These are phyloP conservation scores for Cystobasidium sp. DNA, from an alignment of 1,284 basidiomycete species.

Conservation along the genomic window DNA sequence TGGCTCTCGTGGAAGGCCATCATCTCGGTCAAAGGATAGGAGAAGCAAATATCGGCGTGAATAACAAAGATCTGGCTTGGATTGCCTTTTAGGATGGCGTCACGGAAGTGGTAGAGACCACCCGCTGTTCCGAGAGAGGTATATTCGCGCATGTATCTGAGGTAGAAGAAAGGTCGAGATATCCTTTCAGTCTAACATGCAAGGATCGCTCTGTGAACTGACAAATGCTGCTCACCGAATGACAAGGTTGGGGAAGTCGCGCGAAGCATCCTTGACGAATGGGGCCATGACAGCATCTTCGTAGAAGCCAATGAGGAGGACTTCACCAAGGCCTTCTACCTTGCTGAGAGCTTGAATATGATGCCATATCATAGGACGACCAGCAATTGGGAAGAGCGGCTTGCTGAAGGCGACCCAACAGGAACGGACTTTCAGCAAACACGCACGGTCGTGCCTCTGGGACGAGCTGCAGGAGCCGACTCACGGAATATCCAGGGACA, in stretches of 20 bases:
- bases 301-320: conserved; percentile 63
- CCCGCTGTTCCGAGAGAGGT: conserved; percentile 61
- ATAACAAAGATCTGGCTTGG: conserved; percentile 62
- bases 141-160: conserved; percentile 62
- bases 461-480: conserved; percentile 1
- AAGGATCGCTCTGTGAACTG: not conserved
- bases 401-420: conserved; percentile 49
- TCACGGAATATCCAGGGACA: conserved; percentile 59
- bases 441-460: not conserved
- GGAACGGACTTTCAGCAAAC: not conserved
- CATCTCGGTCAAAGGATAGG: conserved; percentile 59
- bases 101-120: conserved; percentile 58
- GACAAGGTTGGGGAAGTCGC: conserved; percentile 61
- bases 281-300: conserved; percentile 60
- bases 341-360: conserved; percentile 60
- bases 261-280: conserved; percentile 60
- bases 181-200: not conserved
- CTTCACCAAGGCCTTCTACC: conserved; percentile 60
- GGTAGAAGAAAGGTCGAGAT: not conserved
- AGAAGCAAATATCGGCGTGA: conserved; percentile 62
- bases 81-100: conserved; percentile 60
- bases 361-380: conserved; percentile 62
- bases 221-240: conserved; percentile 55
- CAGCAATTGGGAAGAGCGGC: conserved; percentile 60
- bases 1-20: conserved; percentile 60